Evolutionary conservation across 768 basidiomycete species (phyloP), one percentile per base, ranked within the genome.

Genomic region (Russula olivacea): DNA sequence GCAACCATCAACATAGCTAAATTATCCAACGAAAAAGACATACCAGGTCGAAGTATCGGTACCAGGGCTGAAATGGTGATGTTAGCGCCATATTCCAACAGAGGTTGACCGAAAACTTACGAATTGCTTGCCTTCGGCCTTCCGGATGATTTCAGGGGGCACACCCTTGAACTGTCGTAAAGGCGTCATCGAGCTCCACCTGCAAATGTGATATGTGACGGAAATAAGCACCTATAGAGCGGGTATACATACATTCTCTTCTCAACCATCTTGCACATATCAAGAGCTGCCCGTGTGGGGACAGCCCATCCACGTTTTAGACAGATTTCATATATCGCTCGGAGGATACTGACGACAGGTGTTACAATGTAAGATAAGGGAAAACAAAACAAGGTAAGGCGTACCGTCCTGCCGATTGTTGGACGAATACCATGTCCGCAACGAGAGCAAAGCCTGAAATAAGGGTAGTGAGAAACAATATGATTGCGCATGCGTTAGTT

Each of bases 111-210:
- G 55, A 41, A 36, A 19, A 80, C 86, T 71, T 70, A 91, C 89
- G 80, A 98, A 98, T 81, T 98, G 96, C 73, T 98, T 98, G 17
- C 91, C 88, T 74, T 98, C 96, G 0, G 95, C 94, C 71, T 95
- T 93, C 30, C 90, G 78, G 53, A 95, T 78, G 38, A 96, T 86
- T 52, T 96, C 92, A 21, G 80, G 73, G 0, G 93, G 95, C 0
- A 96, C 87, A 67, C 89, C 88, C 73, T 88, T 93, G 81, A 98
- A 98, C 72, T 99, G 97, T 41, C 97, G 83, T 41, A 98, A 80
- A 9, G 96, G 95, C 0, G 95, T 94, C 95, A 98, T 98, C 0
- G 94, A 94, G 38, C 87, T 86, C 96, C 96, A 98, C 89, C 91
- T 94, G 59, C 14, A 11, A 41, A 53, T n/a, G 47, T 30, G 25